A percentile compares a stretch with the other conserved stretches of the same genome.
These are phyloP conservation scores for Metschnikowia cerradonensis DNA, from an alignment of 805 yeast genomes.

Conservation along the genomic window DNA sequence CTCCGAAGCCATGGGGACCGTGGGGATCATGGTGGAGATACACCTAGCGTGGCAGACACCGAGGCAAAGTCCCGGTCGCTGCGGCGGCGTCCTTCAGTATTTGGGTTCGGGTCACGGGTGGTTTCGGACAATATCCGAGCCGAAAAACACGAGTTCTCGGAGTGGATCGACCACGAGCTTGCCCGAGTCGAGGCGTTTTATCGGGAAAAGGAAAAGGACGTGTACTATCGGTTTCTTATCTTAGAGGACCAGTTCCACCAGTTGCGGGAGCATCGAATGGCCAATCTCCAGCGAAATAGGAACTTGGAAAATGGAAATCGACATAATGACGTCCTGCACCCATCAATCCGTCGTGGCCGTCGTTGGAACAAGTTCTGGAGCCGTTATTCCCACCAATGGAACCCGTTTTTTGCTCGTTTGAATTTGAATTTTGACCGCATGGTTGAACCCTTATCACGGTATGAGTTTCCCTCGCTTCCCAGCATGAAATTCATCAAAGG, in stretches of 20 bases:
- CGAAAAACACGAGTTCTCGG: constrained; percentile 47
- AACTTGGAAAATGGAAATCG: background rate
- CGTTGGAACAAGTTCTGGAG: background rate
- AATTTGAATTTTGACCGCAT: constrained; percentile 27
- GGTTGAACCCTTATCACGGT: constrained; percentile 23
- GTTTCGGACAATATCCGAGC: constrained; percentile 18
- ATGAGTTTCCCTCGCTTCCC: constrained; percentile 42
- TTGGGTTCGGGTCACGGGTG: constrained; percentile 5
- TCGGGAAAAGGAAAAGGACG: constrained; percentile 55
- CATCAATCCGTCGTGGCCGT: constrained; percentile 22
- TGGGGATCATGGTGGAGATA: background rate
- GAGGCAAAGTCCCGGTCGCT: background rate
- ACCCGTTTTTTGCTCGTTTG: constrained; percentile 15
- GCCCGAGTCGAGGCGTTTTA: constrained; percentile 60
- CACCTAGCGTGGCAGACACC: background rate
- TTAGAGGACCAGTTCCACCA: constrained; percentile 68
- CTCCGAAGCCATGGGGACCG: no score
- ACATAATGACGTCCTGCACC: constrained; percentile 4
- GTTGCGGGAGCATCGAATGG: constrained; percentile 49
- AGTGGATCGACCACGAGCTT: constrained; percentile 65
- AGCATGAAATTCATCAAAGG: constrained; percentile 27
- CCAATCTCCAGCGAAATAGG: constrained; percentile 1
- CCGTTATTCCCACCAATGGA: no score
- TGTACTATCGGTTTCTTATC: constrained; percentile 53
- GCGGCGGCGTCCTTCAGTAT: background rate